Conservation (phyloP, 768 basidiomycete genomes). For the Mycena belliarum region DNA sequence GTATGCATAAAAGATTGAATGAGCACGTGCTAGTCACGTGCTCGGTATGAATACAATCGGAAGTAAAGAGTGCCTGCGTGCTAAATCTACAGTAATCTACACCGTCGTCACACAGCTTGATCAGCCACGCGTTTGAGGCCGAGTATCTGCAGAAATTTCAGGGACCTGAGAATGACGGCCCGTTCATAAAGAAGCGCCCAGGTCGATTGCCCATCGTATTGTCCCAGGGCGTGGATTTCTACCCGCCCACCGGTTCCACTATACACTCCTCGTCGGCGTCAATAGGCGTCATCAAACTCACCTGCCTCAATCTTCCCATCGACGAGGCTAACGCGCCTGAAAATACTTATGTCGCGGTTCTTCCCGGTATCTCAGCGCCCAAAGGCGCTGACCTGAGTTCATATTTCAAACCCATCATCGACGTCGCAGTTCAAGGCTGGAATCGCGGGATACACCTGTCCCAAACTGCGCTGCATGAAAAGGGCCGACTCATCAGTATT, state of each 20-base stretch:
- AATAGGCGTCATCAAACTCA: conserved; percentile 27
- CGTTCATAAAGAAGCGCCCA: too few species aligned
- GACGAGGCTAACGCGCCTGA: conserved; percentile 27
- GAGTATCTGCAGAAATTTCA: too few species aligned
- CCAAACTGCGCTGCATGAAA: background rate
- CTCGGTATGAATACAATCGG: too few species aligned
- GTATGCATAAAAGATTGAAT: too few species aligned
- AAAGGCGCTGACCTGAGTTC: conserved; percentile 23
- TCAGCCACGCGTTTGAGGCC: too few species aligned
- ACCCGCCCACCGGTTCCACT: conserved; percentile 25
- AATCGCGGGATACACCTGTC: conserved; percentile 12
- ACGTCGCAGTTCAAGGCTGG: conserved; percentile 21
- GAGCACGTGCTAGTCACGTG: too few species aligned
- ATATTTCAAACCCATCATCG: conserved; percentile 28
- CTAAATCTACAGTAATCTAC: too few species aligned
- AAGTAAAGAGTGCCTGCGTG: too few species aligned
- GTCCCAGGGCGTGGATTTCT: conserved; percentile 31
- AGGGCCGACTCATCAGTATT: background rate
- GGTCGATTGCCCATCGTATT: too few species aligned
- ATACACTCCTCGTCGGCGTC: conserved; percentile 18
- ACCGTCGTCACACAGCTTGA: too few species aligned
- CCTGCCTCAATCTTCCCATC: conserved; percentile 28
- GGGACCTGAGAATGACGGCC: too few species aligned
- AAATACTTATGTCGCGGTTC: conserved; percentile 28
- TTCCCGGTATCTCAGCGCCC: conserved; percentile 27